Percentiles rank a stretch among this genome's conserved stretches.
phyloP scores from a whole-genome alignment of 2,329 filamentous ascomycete genomes.

The Diaporthe sp. region DNA sequence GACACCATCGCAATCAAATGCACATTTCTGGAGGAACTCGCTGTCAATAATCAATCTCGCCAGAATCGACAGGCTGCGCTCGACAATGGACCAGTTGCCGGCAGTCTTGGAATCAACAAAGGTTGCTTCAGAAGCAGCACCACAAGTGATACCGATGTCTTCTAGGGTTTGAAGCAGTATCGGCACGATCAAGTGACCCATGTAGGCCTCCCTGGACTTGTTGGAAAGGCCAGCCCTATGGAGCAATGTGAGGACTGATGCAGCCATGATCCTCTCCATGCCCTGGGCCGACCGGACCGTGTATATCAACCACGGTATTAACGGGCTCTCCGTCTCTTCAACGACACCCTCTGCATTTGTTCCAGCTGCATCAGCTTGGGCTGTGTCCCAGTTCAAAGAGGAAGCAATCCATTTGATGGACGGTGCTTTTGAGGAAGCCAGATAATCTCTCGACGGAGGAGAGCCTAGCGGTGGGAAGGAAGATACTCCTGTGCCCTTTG shows the following conservation, averaged over 20 bases:
- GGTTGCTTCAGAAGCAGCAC: conserved; percentile 52
- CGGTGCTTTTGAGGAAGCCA: conserved; percentile 42
- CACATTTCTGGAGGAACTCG: conserved; percentile 83
- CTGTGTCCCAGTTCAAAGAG: conserved; percentile 49
- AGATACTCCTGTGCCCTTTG: conserved; percentile 49
- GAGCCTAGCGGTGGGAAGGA: conserved; percentile 69
- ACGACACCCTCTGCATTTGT: conserved; percentile 52
- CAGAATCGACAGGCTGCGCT: conserved; percentile 81
- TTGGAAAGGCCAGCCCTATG: conserved; percentile 77
- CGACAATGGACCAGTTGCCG: conserved; percentile 68
- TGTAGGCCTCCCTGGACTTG: conserved; percentile 72
- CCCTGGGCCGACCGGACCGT: conserved; percentile 70
- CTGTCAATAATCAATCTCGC: conserved; percentile 85
- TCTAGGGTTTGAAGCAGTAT: conserved; percentile 77
- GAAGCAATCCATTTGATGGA: conserved; percentile 35
- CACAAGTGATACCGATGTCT: conserved; percentile 56
- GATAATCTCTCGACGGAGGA: conserved; percentile 55
- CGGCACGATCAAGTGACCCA: conserved; percentile 78
- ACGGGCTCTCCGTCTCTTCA: conserved; percentile 76
- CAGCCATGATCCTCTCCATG: conserved; percentile 75
- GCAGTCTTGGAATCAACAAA: conserved; percentile 55
- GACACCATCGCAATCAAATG: conserved; percentile 74
- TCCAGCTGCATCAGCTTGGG: conserved; percentile 47
- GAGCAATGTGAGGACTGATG: conserved; percentile 76
- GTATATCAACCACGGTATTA: conserved; percentile 81